Evolutionary conservation across 2,329 filamentous ascomycete species (phyloP).

Genomic region (Xylariaceae sp.): DNA sequence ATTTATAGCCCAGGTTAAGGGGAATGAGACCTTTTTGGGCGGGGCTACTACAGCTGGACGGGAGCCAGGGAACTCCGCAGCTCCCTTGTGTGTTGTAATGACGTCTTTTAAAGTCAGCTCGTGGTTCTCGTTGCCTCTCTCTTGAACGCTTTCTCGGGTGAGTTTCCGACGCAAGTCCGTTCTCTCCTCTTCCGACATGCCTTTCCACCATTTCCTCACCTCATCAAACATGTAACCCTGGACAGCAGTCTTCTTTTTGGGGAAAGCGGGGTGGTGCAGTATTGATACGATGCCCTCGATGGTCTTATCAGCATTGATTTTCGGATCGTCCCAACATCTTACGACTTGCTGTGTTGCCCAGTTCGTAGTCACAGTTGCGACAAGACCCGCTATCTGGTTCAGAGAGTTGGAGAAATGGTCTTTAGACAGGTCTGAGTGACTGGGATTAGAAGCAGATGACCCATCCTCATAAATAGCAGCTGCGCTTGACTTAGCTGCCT

Average conservation of each 20-base stretch:
- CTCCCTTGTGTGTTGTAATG: conserved; percentile 21
- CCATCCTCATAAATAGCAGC: conserved; percentile 26
- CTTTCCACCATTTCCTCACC: conserved; percentile 55
- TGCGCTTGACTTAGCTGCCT: conserved; percentile 27
- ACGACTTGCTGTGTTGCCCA: conserved; percentile 65
- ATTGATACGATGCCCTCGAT: conserved; percentile 58
- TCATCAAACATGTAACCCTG: conserved; percentile 64
- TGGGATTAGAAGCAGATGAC: conserved; percentile 48
- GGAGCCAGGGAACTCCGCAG: conserved; percentile 28
- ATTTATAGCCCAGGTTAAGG: conserved; percentile 21
- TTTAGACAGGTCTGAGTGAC: conserved; percentile 56
- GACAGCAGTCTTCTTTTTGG: conserved; percentile 45
- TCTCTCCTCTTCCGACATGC: conserved; percentile 17
- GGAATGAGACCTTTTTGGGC: conserved; percentile 25
- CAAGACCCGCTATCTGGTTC: conserved; percentile 51
- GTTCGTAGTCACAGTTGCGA: conserved; percentile 57
- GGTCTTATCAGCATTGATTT: conserved; percentile 58
- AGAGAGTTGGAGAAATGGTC: conserved; percentile 58
- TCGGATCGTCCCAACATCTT: conserved; percentile 65
- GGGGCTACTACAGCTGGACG: conserved; percentile 24
- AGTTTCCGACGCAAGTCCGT: conserved; percentile 23
- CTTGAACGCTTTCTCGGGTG: conserved; percentile 26
- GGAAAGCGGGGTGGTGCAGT: conserved; percentile 65
- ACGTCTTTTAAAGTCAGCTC: conserved; percentile 26
- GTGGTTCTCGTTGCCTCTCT: conserved; percentile 28